These are phyloP conservation scores for Pestalotiopsis fici DNA, from an alignment of 2,329 filamentous ascomycete genomes.

Conservation along the genomic window DNA sequence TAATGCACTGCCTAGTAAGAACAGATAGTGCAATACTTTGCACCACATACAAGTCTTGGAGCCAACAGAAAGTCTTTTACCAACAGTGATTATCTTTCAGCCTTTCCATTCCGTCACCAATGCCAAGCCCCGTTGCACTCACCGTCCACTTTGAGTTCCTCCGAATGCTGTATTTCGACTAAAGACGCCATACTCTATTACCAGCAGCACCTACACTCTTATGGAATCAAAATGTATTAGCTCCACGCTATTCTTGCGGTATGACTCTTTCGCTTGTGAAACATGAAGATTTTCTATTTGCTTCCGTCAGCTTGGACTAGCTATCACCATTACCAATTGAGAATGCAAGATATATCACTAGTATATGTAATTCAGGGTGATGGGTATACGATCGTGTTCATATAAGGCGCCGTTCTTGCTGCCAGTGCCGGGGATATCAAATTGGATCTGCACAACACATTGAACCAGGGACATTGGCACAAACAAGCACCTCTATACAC, in stretches of 20 bases:
- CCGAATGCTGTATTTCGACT: not conserved
- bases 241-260: not conserved
- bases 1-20: not conserved
- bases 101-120: not conserved
- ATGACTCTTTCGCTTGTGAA: not conserved
- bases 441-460: not conserved
- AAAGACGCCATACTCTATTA: not conserved
- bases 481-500: not conserved
- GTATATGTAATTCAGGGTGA: not conserved
- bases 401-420: not conserved
- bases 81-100: not conserved
- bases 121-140: not conserved
- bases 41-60: not conserved
- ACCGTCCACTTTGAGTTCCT: not conserved
- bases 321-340: not conserved
- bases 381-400: not conserved
- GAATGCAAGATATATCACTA: not conserved
- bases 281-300: not conserved
- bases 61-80: not conserved
- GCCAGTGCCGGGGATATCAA: not conserved
- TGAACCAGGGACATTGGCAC: not conserved
- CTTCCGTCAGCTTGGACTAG: not conserved
- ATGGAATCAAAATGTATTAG: not conserved
- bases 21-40: not conserved
- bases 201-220: not conserved